Percentiles rank a stretch among this genome's conserved stretches.
These are phyloP conservation scores for Schwanniomyces yamadae DNA, from an alignment of 805 yeast species.

Conservation along the genomic window DNA sequence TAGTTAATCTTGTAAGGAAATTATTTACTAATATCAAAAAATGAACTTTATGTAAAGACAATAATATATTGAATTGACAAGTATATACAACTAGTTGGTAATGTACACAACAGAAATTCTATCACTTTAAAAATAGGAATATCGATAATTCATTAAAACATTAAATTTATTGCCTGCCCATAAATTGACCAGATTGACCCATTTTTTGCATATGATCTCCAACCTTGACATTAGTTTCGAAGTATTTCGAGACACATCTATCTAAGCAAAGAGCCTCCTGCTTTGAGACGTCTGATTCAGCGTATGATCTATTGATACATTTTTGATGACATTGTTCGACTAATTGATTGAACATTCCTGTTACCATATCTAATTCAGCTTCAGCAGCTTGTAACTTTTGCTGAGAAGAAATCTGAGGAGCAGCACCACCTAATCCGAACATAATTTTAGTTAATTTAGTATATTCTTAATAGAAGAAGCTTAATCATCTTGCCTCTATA, in stretches of 20 bases:
- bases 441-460: constrained; percentile 27
- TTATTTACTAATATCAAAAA: background rate
- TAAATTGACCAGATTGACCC: constrained; percentile 47
- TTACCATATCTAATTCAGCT: constrained; percentile 94
- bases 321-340: constrained; percentile 87
- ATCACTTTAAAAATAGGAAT: background rate
- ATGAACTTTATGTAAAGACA: constrained; percentile 1
- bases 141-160: constrained; percentile 2
- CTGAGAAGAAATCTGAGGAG: constrained; percentile 71
- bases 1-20: background rate
- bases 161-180: constrained; percentile 37
- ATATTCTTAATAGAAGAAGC: constrained; percentile 1
- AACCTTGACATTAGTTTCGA: constrained; percentile 90
- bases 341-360: constrained; percentile 93
- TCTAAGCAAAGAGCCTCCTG: constrained; percentile 86
- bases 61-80: constrained; percentile 1
- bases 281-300: constrained; percentile 72
- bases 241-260: constrained; percentile 94
- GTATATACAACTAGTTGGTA: constrained; percentile 1
- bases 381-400: constrained; percentile 90
- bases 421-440: constrained; percentile 77
- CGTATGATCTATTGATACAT: constrained; percentile 69
- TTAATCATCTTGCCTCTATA: background rate
- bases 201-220: constrained; percentile 67
- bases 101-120: too few relatives aligned